Evolutionary conservation across 2,329 filamentous ascomycete genomes (phyloP), one percentile per base, ranked within the genome.

Genomic region (Talaromyces atroroseus): DNA sequence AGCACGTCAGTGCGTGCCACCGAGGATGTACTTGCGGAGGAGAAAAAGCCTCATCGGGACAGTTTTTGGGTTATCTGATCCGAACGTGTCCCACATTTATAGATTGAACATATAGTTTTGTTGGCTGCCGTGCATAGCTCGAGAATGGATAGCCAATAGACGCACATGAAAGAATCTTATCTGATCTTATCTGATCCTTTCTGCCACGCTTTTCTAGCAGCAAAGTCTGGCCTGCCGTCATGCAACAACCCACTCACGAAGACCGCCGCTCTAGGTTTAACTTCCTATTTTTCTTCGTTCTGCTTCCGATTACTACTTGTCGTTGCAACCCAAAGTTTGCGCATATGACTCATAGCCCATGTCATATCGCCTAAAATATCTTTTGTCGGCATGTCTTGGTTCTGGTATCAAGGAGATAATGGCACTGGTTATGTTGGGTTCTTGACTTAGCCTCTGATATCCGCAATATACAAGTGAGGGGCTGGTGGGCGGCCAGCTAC

Each of bases 111-210:
- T 6, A 32, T 11, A 40, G 11, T 21, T 2, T 18, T 7, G 42
- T 42, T 51, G 49, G 34, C 12, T 40, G 1, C 6, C 7, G n/a
- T 20, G 7, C 3, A 18, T 40, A 18, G 3, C 3, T 16, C 16
- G 8, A 21, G 11, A 8, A 34, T n/a, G 21, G n/a, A 10, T 11
- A 8, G 26, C 21, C 18, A 23, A 23, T 42, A 10, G 11, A 3
- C 8, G n/a, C 16, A 7, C 34, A 24, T 14, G 7, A n/a, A 6
- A 42, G 11, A 1, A n/a, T 18, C 38, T 29, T n/a, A 45, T 10
- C 14, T 54, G 57, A 63, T 62, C 60, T 62, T 57, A 63, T 62
- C 56, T 55, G 50, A 62, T 62, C 59, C 58, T 61, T 58, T 62
- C 60, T 55, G 60, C 60, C 56, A 57, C n/a, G 52, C 16, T 14